Conservation (phyloP, 192 early-diverging fungal species). For the Coemansia sp. region DNA sequence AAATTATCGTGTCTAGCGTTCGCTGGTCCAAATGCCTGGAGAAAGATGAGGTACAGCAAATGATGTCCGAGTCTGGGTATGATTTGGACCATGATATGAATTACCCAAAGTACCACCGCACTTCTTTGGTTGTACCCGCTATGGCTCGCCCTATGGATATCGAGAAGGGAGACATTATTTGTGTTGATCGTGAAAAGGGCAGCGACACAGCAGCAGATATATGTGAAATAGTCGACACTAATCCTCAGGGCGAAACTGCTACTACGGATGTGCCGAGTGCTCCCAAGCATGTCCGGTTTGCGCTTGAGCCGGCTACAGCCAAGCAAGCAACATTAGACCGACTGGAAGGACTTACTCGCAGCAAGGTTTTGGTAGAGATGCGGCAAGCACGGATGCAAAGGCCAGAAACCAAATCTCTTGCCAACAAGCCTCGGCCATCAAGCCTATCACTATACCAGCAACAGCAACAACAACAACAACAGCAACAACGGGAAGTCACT, state of each 20-base stretch:
- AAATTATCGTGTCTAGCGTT: constrained; percentile 23
- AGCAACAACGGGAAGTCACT: not conserved
- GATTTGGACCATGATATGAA: constrained; percentile 20
- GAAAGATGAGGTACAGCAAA: constrained; percentile 9
- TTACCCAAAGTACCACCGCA: constrained; percentile 17
- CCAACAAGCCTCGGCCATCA: not conserved
- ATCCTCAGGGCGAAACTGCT: no score
- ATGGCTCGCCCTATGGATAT: not conserved
- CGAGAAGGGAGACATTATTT: not conserved
- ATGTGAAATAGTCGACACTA: not conserved
- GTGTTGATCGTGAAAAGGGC: not conserved
- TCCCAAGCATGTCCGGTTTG: constrained; percentile 41
- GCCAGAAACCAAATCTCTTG: not conserved
- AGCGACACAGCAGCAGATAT: not conserved
- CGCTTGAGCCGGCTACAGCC: not conserved
- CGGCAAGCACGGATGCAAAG: not conserved
- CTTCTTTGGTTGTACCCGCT: not conserved
- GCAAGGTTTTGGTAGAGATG: not conserved
- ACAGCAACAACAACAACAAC: not conserved
- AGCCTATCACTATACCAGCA: not conserved
- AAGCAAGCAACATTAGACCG: constrained; percentile 19
- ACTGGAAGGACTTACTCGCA: constrained; percentile 23
- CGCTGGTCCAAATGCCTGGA: constrained; percentile 50
- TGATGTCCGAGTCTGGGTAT: constrained; percentile 20
- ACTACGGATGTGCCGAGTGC: not conserved